A percentile compares a stretch with the other conserved stretches of the same genome.
Evolutionary conservation across 257 asterid species (phyloP).

Genomic region (Petunia secreta): DNA sequence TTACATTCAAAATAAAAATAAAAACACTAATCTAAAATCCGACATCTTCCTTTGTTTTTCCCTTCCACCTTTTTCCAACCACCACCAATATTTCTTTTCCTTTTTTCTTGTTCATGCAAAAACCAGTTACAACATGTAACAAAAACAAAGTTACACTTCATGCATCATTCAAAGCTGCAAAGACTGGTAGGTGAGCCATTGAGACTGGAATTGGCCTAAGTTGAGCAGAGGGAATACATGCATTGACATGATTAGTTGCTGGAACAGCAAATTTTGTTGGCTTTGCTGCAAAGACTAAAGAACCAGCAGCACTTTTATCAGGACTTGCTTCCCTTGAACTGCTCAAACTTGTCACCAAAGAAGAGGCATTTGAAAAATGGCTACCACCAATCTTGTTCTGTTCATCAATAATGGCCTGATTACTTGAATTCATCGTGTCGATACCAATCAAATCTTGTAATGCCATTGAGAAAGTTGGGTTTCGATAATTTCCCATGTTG

Average conservation of each 20-base stretch:
- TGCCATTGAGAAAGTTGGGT: slow-evolving; percentile 36
- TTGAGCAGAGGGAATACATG: slow-evolving; percentile 55
- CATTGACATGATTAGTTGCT: slow-evolving; percentile 23
- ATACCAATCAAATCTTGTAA: slow-evolving; percentile 56
- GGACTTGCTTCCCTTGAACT: slow-evolving; percentile 80
- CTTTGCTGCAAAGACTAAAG: slow-evolving; percentile 33
- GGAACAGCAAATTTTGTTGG: slow-evolving; percentile 41
- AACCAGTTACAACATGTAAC: slow-evolving; percentile 22
- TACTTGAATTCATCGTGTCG: slow-evolving; percentile 29
- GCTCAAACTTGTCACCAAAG: slow-evolving; percentile 69
- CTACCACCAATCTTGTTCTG: slow-evolving; percentile 37
- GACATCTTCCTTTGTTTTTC: slow-evolving; percentile 21
- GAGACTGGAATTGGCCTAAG: slow-evolving; percentile 54
- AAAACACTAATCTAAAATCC: slow-evolving; percentile 13
- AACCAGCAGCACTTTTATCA: slow-evolving; percentile 43
- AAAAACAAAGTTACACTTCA: slow-evolving; percentile 25
- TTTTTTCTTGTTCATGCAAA: slow-evolving; percentile 38
- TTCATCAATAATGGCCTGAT: slow-evolving; percentile 29
- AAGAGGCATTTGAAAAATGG: slow-evolving; percentile 60
- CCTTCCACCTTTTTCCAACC: slow-evolving; percentile 1
- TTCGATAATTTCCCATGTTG: slow-evolving; percentile 33
- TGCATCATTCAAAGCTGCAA: slow-evolving; percentile 69
- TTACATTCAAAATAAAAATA: slow-evolving; percentile 19
- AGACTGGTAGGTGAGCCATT: slow-evolving; percentile 68
- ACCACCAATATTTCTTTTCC: not conserved